These are phyloP conservation scores for Tetrapisispora fleetii DNA, from an alignment of 805 yeast genomes.

Conservation along the genomic window DNA sequence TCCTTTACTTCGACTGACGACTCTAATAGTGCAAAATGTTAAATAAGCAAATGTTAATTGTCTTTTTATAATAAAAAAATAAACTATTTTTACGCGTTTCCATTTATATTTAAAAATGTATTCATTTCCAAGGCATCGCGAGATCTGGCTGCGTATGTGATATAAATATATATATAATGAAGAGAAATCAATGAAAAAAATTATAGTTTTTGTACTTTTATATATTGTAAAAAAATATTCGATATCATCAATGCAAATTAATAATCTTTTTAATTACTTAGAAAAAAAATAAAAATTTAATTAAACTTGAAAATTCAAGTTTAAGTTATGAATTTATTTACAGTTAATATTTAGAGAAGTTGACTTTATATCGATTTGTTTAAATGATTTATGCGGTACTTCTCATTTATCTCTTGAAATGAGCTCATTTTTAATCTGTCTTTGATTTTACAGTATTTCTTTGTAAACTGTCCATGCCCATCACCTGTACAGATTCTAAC, in stretches of 20 bases:
- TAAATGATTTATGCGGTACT: conserved; percentile 34
- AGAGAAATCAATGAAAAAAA: too few species aligned
- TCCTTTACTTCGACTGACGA: conserved; percentile 36
- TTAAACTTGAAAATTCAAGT: background rate
- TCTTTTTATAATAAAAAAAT: background rate
- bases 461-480: conserved; percentile 57
- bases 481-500: conserved; percentile 56
- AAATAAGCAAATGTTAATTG: too few species aligned
- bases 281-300: too few species aligned
- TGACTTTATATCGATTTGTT: conserved; percentile 27
- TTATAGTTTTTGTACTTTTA: background rate
- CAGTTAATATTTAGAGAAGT: background rate
- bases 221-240: background rate
- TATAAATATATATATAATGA: too few species aligned
- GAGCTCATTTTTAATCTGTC: conserved; percentile 51
- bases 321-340: too few species aligned
- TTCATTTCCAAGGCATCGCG: background rate
- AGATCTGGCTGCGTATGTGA: too few species aligned
- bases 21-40: too few species aligned
- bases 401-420: conserved; percentile 59
- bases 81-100: background rate
- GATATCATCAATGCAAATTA: too few species aligned
- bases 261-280: too few species aligned
- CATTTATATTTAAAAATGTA: too few species aligned
- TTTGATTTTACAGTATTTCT: conserved; percentile 46